Conservation (phyloP, 306 rosid genomes). For the Prunus dulcis region DNA sequence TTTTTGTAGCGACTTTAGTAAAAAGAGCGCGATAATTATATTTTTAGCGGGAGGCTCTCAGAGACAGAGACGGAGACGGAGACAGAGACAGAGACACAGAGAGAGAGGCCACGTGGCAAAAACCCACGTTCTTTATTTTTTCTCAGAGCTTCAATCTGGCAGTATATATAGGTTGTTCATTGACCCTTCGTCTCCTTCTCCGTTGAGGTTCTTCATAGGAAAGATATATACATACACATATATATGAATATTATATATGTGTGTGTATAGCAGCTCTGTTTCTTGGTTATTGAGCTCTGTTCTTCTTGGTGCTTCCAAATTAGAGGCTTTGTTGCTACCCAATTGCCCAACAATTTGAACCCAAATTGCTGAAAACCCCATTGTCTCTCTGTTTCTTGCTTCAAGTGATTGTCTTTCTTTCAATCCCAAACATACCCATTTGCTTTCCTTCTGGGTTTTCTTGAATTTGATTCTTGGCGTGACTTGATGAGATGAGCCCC, state of each 20-base stretch:
- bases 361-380: neutral
- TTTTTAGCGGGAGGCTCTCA: neutral
- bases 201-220: neutral
- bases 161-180: constrained; percentile 23
- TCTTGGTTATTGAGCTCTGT: neutral
- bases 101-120: constrained; percentile 24
- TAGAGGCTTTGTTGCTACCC: neutral
- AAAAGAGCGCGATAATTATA: neutral
- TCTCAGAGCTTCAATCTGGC: constrained; percentile 11
- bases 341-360: neutral
- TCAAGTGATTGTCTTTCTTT: neutral
- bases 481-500: constrained; percentile 13
- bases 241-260: neutral
- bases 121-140: neutral
- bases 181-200: constrained; percentile 22
- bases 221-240: neutral
- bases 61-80: no score
- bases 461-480: constrained; percentile 46
- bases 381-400: constrained; percentile 5
- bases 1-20: neutral
- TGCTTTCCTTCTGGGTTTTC: constrained; percentile 44
- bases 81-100: no score
- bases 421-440: constrained; percentile 7
- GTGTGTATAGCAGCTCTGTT: neutral
- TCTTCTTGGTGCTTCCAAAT: neutral